Conservation (phyloP, 2,329 filamentous ascomycete species). For the Colletotrichum abscissum region DNA sequence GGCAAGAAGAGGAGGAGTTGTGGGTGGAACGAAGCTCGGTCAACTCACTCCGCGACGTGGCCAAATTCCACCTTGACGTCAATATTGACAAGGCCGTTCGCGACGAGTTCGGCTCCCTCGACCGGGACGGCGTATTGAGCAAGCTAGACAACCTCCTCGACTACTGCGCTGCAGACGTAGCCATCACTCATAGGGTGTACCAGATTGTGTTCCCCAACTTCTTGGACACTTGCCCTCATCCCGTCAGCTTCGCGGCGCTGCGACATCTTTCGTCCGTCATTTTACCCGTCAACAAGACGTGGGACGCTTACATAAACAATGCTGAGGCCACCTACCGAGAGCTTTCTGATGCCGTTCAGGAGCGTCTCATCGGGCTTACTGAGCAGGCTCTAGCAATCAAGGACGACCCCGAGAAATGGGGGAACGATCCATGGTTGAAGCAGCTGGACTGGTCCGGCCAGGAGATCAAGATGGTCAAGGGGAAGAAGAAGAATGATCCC, state of each 20-base stretch:
- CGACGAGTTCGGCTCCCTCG: slow-evolving; percentile 86
- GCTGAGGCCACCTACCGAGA: slow-evolving; percentile 87
- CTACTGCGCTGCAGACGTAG: slow-evolving; percentile 95
- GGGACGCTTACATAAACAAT: slow-evolving; percentile 86
- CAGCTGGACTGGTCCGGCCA: slow-evolving; percentile 98
- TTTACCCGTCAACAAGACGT: slow-evolving; percentile 86
- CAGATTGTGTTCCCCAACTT: slow-evolving; percentile 93
- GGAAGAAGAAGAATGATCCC: slow-evolving; percentile 86
- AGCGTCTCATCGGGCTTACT: slow-evolving; percentile 78
- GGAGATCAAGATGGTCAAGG: slow-evolving; percentile 90
- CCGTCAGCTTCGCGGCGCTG: slow-evolving; percentile 94
- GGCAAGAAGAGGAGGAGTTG: slow-evolving; percentile 90
- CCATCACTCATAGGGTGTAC: slow-evolving; percentile 93
- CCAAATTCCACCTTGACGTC: slow-evolving; percentile 93
- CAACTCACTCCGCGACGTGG: slow-evolving; percentile 94
- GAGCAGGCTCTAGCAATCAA: slow-evolving; percentile 83
- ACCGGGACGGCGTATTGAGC: slow-evolving; percentile 74
- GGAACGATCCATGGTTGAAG: slow-evolving; percentile 87
- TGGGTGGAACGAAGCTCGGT: slow-evolving; percentile 96
- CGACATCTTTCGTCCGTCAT: slow-evolving; percentile 95
- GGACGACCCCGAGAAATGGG: slow-evolving; percentile 74
- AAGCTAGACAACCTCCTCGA: slow-evolving; percentile 87
- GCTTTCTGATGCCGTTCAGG: slow-evolving; percentile 80
- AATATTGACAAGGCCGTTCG: slow-evolving; percentile 90
- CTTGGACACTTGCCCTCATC: slow-evolving; percentile 90